Evolutionary conservation across 139 green algal species (phyloP).

Genomic region (Pycnococcus provasolii): DNA sequence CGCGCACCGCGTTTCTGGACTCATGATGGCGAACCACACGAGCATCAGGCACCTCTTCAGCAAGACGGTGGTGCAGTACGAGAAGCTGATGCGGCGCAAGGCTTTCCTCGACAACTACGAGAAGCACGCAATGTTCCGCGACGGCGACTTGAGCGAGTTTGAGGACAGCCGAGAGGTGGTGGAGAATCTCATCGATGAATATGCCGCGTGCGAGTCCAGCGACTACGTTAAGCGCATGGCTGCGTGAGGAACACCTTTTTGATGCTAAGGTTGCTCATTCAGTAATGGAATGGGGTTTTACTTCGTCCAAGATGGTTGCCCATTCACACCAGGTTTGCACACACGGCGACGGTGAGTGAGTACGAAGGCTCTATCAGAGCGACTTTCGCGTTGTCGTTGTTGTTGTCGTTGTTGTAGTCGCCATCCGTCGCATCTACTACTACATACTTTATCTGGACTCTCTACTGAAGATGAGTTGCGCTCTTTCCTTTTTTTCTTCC

Average conservation of each 20-base stretch:
- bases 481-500: too few species aligned
- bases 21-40: conserved; percentile 99
- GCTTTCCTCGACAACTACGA: conserved; percentile 48
- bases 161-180: conserved; percentile 80
- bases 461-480: not conserved
- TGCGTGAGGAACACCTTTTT: not conserved
- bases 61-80: conserved; percentile 73
- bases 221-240: conserved; percentile 58
- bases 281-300: too few species aligned
- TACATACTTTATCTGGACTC: not conserved
- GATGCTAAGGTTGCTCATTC: too few species aligned
- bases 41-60: conserved; percentile 90
- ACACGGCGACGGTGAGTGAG: too few species aligned
- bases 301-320: not conserved
- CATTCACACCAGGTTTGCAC: too few species aligned
- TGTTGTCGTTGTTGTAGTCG: not conserved
- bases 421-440: not conserved
- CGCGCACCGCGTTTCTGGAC: conserved; percentile 73
- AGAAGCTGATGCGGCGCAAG: conserved; percentile 71
- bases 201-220: conserved; percentile 67
- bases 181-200: conserved; percentile 59
- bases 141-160: conserved; percentile 68
- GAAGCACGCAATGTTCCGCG: conserved; percentile 37
- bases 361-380: too few species aligned
- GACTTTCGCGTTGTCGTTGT: not conserved